Evolutionary conservation across 352 stramenopile genomes (phyloP).

Genomic region (Phytophthora megakarya): DNA sequence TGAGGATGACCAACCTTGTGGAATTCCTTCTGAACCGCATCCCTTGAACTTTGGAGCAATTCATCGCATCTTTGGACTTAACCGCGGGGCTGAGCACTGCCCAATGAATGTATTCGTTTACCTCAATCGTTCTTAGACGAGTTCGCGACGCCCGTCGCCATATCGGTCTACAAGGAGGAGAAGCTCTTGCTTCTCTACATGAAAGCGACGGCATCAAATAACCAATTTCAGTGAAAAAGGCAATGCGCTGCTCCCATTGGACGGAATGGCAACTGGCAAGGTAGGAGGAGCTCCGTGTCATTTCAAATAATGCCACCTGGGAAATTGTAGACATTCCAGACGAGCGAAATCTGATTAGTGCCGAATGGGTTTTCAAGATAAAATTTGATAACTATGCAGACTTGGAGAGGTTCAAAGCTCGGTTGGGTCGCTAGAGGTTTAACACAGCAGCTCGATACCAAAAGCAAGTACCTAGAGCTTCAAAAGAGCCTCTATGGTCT

Average conservation of each 20-base stretch:
- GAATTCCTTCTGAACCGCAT: background rate
- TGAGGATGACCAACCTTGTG: background rate
- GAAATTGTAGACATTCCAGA: background rate
- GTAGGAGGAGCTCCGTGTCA: no score
- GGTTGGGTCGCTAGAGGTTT: no score
- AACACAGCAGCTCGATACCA: no score
- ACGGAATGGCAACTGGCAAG: no score
- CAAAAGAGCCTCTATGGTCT: conserved; percentile 12
- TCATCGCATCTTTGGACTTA: background rate
- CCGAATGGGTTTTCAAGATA: conserved; percentile 15
- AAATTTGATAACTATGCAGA: conserved; percentile 4
- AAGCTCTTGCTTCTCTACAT: no score
- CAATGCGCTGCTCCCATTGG: no score
- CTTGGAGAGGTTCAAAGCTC: background rate
- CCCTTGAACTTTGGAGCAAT: background rate
- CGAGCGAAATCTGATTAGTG: background rate
- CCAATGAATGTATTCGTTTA: background rate
- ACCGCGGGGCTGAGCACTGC: background rate
- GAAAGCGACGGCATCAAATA: no score
- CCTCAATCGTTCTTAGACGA: conserved; percentile 5
- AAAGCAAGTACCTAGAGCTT: background rate
- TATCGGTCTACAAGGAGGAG: no score
- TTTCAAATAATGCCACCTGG: background rate
- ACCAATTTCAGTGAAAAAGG: no score
- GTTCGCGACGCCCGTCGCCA: background rate